A percentile compares a stretch with the other conserved stretches of the same genome.
phyloP scores from a whole-genome alignment of 768 basidiomycete species.

The Lactarius psammicola region DNA sequence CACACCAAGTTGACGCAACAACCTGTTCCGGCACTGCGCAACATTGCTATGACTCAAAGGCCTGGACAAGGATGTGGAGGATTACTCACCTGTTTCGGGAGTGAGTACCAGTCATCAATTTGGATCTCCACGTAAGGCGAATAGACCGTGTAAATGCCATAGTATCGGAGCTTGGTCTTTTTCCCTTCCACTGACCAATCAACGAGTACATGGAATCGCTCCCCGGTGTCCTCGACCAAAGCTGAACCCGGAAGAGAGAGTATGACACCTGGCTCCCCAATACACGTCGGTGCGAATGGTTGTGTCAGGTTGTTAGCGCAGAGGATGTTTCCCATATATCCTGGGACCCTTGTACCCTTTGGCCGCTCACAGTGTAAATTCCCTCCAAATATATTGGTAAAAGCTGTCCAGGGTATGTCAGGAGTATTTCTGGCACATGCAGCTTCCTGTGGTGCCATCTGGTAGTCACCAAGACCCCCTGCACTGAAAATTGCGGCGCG shows the following conservation, averaged over 20 bases:
- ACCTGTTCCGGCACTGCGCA: neutral
- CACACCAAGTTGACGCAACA: accelerated
- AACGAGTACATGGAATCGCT: neutral
- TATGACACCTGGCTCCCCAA: neutral
- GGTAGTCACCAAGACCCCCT: neutral
- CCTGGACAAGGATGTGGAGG: neutral
- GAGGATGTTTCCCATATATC: neutral
- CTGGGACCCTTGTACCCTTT: accelerated
- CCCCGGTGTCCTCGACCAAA: neutral
- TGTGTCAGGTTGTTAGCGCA: neutral
- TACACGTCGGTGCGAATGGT: neutral
- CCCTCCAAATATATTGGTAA: neutral
- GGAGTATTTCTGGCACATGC: neutral
- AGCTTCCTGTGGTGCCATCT: neutral
- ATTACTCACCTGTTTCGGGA: neutral
- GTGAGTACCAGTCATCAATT: neutral
- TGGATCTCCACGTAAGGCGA: neutral
- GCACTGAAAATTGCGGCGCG: neutral
- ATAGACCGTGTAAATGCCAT: neutral
- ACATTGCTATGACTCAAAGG: neutral
- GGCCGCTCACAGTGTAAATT: accelerated
- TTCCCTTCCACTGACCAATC: neutral
- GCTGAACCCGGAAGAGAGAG: neutral
- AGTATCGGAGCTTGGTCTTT: neutral
- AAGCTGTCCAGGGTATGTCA: neutral